Percentiles rank a stretch among this genome's conserved stretches.
phyloP scores from a whole-genome alignment of 2,329 filamentous ascomycete genomes.

The Aspergillus sp. region DNA sequence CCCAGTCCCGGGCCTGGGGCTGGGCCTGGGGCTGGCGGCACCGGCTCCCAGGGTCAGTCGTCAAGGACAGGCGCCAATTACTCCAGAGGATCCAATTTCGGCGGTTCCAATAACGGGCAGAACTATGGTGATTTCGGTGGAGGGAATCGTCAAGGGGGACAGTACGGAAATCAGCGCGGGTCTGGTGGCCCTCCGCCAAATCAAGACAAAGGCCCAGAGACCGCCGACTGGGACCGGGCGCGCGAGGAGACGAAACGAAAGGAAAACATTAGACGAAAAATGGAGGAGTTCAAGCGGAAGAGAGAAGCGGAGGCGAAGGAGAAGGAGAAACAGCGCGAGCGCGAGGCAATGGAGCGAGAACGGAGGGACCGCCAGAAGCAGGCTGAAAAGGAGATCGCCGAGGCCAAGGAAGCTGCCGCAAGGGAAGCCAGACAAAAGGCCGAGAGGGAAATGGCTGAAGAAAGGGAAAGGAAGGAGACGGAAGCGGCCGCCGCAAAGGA shows the following conservation, averaged over 20 bases:
- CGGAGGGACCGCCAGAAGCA: conserved; percentile 32
- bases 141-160: conserved; percentile 20
- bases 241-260: conserved; percentile 26
- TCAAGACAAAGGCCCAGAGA: background rate
- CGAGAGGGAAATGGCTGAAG: conserved; percentile 15
- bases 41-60: conserved; percentile 13
- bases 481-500: conserved; percentile 18
- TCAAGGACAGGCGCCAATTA: conserved; percentile 14
- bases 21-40: conserved; percentile 10
- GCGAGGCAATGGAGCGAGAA: conserved; percentile 33
- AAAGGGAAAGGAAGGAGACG: conserved; percentile 11
- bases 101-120: conserved; percentile 15
- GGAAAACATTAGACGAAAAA: conserved; percentile 29
- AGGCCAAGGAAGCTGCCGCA: conserved; percentile 16
- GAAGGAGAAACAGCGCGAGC: conserved; percentile 29
- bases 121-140: conserved; percentile 20
- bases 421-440: conserved; percentile 13
- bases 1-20: conserved; percentile 13
- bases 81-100: conserved; percentile 17
- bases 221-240: conserved; percentile 11
- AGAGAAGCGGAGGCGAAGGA: conserved; percentile 29
- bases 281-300: conserved; percentile 29
- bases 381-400: conserved; percentile 29
- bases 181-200: conserved; percentile 13
- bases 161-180: conserved; percentile 28